Base-by-base conservation (phyloP, 306 rosid species). In the Neltuma alba region DNA sequence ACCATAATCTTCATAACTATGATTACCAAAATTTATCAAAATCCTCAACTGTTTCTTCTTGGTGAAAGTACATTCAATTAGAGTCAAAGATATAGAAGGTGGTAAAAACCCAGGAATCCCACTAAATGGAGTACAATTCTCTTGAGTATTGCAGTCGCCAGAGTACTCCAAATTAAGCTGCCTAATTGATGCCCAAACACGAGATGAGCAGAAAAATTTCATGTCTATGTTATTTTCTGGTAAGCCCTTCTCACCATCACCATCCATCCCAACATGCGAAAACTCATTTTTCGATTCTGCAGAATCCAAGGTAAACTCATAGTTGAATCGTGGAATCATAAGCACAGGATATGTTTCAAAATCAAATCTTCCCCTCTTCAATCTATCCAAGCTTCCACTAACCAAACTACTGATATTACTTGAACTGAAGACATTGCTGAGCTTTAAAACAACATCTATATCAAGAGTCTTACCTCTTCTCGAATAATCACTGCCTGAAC, bases 361-460 rank as follows among this genome's bases (percentile, higher is more conserved):
- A 77, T 75, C 33, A 27, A 28, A 70, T 25, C 74, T 50, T 57
- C 74, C 78, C 15, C 83, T 62, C 23, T 72, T 72, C 87, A 89
- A 76, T 55, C 91, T 83, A 84, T 89, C 81, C 66, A 91, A 79
- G 69, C 84, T 83, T 37, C 97, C 97, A 80, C 50, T 88, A 74
- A 89, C 65, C 78, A 91, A 42, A 63, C 76, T 86, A 23, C 79
- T 86, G 31, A 80, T 68, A 3, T 9, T 68, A 58, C 76, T 85
- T 28, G 87, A 79, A 25, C 62, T 86, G 37, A 64, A 75, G 64
- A 89, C 78, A 76, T 80, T 80, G n/a, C 65, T 15, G 74, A 91
- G 92, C 80, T 88, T 88, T 41, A 91, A 79, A 9, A 87, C 83
- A 76, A 40, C 83, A 72, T 30, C 77, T n/a, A 73, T 44, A 58